These are phyloP conservation scores for Erysimum cheiranthoides DNA, from an alignment of 345 rosid genomes.

Conservation along the genomic window DNA sequence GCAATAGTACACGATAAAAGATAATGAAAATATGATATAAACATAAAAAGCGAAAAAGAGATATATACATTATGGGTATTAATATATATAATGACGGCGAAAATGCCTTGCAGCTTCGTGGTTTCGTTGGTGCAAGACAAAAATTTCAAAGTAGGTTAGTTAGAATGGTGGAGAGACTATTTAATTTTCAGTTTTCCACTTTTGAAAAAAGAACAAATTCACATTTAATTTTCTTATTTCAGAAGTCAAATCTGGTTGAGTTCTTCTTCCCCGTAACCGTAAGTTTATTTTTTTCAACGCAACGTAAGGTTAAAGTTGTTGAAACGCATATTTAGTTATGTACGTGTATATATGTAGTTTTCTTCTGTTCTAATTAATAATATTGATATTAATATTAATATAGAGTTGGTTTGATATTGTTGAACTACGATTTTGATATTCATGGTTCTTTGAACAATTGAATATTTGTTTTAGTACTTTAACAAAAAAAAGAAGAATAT, in stretches of 20 bases:
- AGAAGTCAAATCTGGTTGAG: conserved; percentile 20
- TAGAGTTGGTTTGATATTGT: conserved; percentile 34
- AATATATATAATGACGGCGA: conserved; percentile 27
- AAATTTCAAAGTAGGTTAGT: conserved; percentile 43
- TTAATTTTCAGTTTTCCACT: conserved; percentile 14
- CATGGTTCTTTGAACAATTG: conserved; percentile 8
- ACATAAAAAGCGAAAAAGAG: not conserved
- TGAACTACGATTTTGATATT: conserved; percentile 29
- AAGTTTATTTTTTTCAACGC: conserved; percentile 32
- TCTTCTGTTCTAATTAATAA: not conserved
- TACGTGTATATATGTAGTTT: not conserved
- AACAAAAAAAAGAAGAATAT: too few relatives aligned
- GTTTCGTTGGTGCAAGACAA: conserved; percentile 41
- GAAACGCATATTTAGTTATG: not conserved
- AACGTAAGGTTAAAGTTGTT: conserved; percentile 26
- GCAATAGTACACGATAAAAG: not conserved
- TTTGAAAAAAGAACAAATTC: conserved; percentile 16
- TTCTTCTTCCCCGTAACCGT: conserved; percentile 22
- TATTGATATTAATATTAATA: not conserved
- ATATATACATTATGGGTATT: conserved; percentile 4
- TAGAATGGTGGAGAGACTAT: conserved; percentile 39
- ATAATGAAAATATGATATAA: not conserved
- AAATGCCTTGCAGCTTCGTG: conserved; percentile 41
- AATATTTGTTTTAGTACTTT: not conserved
- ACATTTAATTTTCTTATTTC: conserved; percentile 16